Conservation (phyloP, 305 asterid species). For the Andrographis paniculata region DNA sequence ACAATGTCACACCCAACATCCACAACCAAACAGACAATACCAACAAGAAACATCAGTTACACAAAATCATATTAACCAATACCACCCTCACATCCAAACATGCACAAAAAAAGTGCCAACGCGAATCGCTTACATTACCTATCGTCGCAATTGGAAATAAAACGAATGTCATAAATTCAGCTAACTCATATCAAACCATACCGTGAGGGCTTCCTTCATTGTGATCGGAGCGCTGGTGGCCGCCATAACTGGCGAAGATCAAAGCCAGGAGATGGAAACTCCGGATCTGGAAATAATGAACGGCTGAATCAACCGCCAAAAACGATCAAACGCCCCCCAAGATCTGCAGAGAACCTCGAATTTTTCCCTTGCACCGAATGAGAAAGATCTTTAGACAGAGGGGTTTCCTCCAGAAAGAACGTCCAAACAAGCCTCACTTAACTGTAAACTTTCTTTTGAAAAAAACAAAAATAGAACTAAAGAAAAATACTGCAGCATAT, state of each 20-base stretch:
- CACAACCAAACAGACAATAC: neutral
- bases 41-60: conserved; percentile 24
- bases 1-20: conserved; percentile 12
- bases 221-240: conserved; percentile 63
- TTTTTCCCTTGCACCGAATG: neutral
- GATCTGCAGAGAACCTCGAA: conserved; percentile 1
- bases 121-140: neutral
- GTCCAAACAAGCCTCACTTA: no score
- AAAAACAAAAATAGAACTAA: neutral
- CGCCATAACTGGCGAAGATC: conserved; percentile 37
- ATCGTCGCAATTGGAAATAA: conserved; percentile 6
- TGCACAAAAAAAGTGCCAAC: conserved; percentile 7
- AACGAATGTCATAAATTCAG: conserved; percentile 14
- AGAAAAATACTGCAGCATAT: no score
- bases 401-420: neutral
- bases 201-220: conserved; percentile 62
- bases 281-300: conserved; percentile 28
- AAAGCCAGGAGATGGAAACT: conserved; percentile 16
- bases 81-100: conserved; percentile 20
- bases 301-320: conserved; percentile 5
- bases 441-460: neutral
- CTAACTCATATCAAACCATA: conserved; percentile 13
- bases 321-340: neutral
- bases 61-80: conserved; percentile 19
- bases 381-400: conserved; percentile 1